Base-by-base conservation (phyloP, 2,329 filamentous ascomycete species). In the Monosporascus sp. region DNA sequence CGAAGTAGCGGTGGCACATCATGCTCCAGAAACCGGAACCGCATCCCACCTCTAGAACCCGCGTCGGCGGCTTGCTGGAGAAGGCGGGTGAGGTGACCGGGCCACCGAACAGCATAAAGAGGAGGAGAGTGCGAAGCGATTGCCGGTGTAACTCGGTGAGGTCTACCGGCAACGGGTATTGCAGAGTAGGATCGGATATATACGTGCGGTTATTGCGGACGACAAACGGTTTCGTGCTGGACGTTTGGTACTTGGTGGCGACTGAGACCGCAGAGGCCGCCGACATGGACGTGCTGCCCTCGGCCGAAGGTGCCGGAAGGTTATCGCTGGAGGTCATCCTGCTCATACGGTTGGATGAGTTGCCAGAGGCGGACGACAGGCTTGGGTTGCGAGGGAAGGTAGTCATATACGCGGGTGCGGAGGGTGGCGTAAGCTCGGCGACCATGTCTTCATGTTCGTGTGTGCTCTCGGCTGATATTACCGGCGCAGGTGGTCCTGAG, bases 11-110 rank as follows among this genome's bases (percentile, higher is more conserved):
- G 69, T 96, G 88, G 68, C 90, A 95, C 76, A 91, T 85, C 71
- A 89, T 87, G 62, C 89, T 92, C 92, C 92, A 97, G 67, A 95
- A 89, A 24, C 85, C 93, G 20, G 88, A 88, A 18, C 92, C 92
- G 69, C 93, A 97, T 31, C 86, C 91, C 37, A 97, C 73, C 66
- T 97, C 93, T 24, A 97, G 78, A 28, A 97, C 87, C 59, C 85
- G 86, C 63, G 79, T 80, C 0, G 92, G 92, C 20, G 89, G 85
- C 47, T 83, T 82, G 58, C 82, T 78, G 44, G 78, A 74, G 51
- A 90, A 79, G 31, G 77, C 76, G 1, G 87, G 86, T 8, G 87
- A 88, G 70, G 88, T 92, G 52, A 94, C 80, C 0, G 91, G 88
- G 11, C 84, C 84, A 45, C 91, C 90, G 63, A 94, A 91, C 37